These are phyloP conservation scores for Aphanomyces cochlioides DNA, from an alignment of 352 stramenopile species.

Conservation along the genomic window DNA sequence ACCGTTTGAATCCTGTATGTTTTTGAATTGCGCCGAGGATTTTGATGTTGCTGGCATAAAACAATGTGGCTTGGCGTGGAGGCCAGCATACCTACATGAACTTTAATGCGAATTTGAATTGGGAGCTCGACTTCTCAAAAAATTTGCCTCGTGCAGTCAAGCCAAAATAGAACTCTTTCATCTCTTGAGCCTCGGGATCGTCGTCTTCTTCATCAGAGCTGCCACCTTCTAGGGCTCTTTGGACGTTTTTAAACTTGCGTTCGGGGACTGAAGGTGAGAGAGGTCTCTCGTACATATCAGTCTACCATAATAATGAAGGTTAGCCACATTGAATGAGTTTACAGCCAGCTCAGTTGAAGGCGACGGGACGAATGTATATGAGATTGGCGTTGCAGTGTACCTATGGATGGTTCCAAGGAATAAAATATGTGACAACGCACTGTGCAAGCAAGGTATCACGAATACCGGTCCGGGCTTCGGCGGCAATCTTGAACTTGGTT, in stretches of 20 bases:
- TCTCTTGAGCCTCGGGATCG: slow-evolving; percentile 6
- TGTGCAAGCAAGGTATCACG: background rate
- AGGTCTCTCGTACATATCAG: background rate
- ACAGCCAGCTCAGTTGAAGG: background rate
- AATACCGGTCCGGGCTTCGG: background rate
- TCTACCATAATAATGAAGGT: background rate
- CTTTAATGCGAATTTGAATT: background rate
- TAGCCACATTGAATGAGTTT: background rate
- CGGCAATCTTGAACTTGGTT: slow-evolving; percentile 9
- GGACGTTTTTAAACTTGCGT: background rate
- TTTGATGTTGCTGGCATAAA: slow-evolving; percentile 1
- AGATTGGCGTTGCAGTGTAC: slow-evolving; percentile 4
- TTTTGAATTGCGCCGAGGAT: background rate
- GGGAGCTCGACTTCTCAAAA: slow-evolving; percentile 8
- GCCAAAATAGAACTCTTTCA: slow-evolving; percentile 28
- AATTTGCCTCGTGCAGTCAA: slow-evolving; percentile 9
- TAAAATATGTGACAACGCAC: slow-evolving; percentile 4
- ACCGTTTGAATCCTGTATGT: background rate
- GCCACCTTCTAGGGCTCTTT: background rate
- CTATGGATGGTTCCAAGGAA: background rate
- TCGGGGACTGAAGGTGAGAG: background rate
- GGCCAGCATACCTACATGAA: slow-evolving; percentile 14
- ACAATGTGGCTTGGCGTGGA: slow-evolving; percentile 26
- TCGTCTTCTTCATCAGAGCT: slow-evolving; percentile 26
- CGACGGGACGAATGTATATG: background rate